Conservation (phyloP, 2,329 filamentous ascomycete genomes). For the Xylaria sp. region DNA sequence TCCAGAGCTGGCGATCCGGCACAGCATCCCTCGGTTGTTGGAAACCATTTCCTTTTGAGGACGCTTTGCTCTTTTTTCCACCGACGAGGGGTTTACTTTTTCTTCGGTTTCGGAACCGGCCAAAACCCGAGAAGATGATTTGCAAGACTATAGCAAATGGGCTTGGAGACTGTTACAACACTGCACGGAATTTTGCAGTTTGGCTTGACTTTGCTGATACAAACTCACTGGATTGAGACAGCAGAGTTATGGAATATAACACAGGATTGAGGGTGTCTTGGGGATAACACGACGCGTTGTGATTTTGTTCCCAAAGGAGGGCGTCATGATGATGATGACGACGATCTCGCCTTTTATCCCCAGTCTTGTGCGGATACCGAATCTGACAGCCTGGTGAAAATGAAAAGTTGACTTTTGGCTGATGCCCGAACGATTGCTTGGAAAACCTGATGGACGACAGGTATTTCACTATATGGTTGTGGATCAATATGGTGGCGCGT, state of each 20-base stretch:
- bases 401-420: constrained; percentile 11
- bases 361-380: background rate
- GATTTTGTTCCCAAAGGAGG: constrained; percentile 3
- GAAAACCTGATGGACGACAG: constrained; percentile 1
- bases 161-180: background rate
- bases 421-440: constrained; percentile 19
- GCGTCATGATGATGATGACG: background rate
- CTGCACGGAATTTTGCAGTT: background rate
- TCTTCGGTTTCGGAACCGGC: background rate
- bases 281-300: background rate
- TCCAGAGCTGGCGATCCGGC: background rate
- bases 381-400: background rate
- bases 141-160: background rate
- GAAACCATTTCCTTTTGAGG: constrained; percentile 6
- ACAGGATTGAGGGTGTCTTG: constrained; percentile 4
- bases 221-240: background rate
- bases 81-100: background rate
- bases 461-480: constrained; percentile 1
- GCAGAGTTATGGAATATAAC: background rate
- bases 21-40: background rate
- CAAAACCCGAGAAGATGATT: background rate
- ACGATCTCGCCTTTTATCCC: background rate
- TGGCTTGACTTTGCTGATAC: background rate
- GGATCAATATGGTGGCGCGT: background rate
- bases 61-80: constrained; percentile 12